A percentile compares a stretch with the other conserved stretches of the same genome.
Evolutionary conservation across 2,329 filamentous ascomycete genomes (phyloP).

Genomic region (Thielaviopsis euricoi): DNA sequence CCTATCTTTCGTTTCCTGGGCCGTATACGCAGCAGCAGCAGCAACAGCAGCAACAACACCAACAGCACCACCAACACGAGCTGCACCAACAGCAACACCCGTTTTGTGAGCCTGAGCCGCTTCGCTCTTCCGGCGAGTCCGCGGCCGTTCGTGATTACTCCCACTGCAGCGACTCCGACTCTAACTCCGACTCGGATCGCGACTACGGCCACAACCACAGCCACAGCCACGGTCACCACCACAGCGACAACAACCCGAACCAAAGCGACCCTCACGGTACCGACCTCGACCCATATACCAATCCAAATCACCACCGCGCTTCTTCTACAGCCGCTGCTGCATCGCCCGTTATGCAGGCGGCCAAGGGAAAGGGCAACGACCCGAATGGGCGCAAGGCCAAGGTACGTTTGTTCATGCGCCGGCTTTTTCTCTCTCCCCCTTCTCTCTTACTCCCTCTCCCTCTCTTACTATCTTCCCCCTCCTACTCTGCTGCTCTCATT

Average conservation of each 20-base stretch:
- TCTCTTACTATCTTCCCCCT: too few relatives aligned
- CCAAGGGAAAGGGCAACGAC: constrained; percentile 37
- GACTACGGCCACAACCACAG: not conserved
- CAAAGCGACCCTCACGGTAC: not conserved
- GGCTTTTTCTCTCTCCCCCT: constrained; percentile 15
- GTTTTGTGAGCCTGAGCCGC: not conserved
- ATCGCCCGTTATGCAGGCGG: constrained; percentile 27
- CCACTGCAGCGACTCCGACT: not conserved
- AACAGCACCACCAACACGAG: too few relatives aligned
- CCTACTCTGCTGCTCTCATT: not conserved
- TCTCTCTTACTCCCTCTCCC: too few relatives aligned
- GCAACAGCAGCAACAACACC: not conserved
- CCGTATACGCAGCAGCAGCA: not conserved
- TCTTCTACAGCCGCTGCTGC: not conserved
- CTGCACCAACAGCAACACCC: too few relatives aligned
- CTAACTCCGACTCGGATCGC: not conserved
- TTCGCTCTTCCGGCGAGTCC: not conserved
- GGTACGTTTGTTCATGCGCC: constrained; percentile 18
- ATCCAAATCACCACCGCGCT: not conserved
- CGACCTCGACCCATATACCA: not conserved
- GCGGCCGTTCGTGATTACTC: not conserved
- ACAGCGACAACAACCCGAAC: not conserved
- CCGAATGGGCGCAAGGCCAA: constrained; percentile 45
- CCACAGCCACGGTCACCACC: not conserved
- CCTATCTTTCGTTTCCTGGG: not conserved